Base-by-base conservation (phyloP, 1,139 yeast genomes). In the Magnusiomyces clavatus region DNA sequence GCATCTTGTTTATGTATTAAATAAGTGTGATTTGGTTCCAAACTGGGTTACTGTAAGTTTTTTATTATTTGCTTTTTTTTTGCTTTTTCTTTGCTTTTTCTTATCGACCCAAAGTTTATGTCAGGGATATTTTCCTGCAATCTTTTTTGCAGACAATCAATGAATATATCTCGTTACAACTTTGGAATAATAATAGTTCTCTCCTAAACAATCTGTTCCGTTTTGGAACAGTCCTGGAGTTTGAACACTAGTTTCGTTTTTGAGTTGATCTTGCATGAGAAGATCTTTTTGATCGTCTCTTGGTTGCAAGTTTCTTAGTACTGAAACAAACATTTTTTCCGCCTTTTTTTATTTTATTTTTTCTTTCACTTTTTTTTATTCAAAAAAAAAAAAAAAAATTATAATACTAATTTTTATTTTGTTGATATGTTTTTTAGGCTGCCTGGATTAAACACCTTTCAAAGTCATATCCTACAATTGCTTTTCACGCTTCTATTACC, bases 41-140 rank as follows among this genome's bases (percentile, higher is more conserved):
- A 92, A 97, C 54, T 92, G 97, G 97, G 97, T 89, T 64, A 96
- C 98, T 66, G 97, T 92, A 87, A 80, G 97, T 89, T 49, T 49
- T 42, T 37, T 19, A 16, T 48, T 34, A 36, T 46, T 49, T 16
- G 4, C 47, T 46, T 44, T 49, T 50, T 29, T 20, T 44, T 43
- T 52, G 19, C 43, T 52, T 51, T 50, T 56, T 53, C 52, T 50
- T 56, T 49, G 47, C 50, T n/a, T 51, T 55, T 53, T 51, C 64
- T 77, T 76, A 89, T 8, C 19, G 48, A 49, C 58, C 48, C 75
- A 73, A 69, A 61, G 58, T 72, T 70, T 70, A 68, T 68, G 75
- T 71, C 75, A 71, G 69, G 75, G 44, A 19, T 24, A 24, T 24
- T 24, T 24, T 24, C 31, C 31, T 24, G 31, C 31, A 24, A 24